phyloP scores from a whole-genome alignment of 2,329 filamentous ascomycete genomes.

The Claviceps spartinae region DNA sequence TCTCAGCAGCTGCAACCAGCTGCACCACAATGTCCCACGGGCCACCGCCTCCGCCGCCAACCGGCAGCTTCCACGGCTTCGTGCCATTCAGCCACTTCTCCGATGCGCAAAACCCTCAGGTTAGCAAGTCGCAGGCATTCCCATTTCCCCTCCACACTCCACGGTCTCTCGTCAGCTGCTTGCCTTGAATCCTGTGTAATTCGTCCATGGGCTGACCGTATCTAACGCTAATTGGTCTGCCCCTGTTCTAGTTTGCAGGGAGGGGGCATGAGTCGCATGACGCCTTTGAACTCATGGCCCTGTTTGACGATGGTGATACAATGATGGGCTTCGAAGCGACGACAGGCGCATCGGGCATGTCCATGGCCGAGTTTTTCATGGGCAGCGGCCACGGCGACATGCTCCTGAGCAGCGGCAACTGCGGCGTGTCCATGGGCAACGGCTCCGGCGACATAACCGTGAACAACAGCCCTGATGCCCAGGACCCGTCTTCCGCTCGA shows the following conservation, averaged over 20 bases:
- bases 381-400: no score
- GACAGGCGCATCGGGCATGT: no score
- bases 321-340: no score
- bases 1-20: no score
- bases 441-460: constrained; percentile 3
- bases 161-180: neutral
- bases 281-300: constrained; percentile 27
- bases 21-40: constrained; percentile 6
- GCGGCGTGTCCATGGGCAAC: neutral
- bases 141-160: neutral
- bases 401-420: no score
- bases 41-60: constrained; percentile 5
- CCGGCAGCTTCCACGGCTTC: constrained; percentile 3
- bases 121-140: neutral
- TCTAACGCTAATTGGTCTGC: neutral
- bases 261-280: constrained; percentile 13
- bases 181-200: no score
- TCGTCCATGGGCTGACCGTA: constrained; percentile 1
- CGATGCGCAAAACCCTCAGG: constrained; percentile 4
- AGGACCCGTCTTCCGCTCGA: constrained; percentile 15
- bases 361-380: no score
- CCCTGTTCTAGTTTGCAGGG: constrained; percentile 3
- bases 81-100: constrained; percentile 1
- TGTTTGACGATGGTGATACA: constrained; percentile 24
- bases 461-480: constrained; percentile 10